These are phyloP conservation scores for Gloeostereum incarnatum DNA, from an alignment of 768 basidiomycete genomes.

Conservation along the genomic window DNA sequence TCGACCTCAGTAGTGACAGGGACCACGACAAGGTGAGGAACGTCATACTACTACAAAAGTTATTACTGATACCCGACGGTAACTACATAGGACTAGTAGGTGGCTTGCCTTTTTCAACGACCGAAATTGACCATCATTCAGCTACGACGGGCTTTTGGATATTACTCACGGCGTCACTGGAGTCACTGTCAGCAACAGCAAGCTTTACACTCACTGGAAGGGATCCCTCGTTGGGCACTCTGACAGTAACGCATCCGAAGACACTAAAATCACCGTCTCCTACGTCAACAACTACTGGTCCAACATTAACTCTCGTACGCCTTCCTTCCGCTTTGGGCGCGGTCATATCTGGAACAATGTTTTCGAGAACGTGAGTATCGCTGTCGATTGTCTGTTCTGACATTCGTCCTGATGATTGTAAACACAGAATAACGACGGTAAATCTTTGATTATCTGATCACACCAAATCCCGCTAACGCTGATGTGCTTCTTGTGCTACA, in stretches of 20 bases:
- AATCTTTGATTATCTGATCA: too few relatives aligned
- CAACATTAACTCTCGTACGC: constrained; percentile 32
- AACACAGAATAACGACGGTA: too few relatives aligned
- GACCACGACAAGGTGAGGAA: constrained; percentile 39
- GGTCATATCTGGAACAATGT: constrained; percentile 39
- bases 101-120: not conserved
- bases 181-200: constrained; percentile 28
- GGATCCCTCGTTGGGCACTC: constrained; percentile 33
- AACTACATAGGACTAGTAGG: constrained; percentile 26
- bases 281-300: constrained; percentile 31
- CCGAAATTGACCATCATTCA: constrained; percentile 7
- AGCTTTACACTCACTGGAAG: constrained; percentile 35
- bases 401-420: too few relatives aligned
- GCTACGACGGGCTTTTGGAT: constrained; percentile 36
- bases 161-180: constrained; percentile 33
- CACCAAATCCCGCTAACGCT: too few relatives aligned
- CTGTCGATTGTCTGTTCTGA: too few relatives aligned
- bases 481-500: too few relatives aligned
- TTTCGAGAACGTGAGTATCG: too few relatives aligned
- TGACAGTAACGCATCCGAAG: constrained; percentile 27
- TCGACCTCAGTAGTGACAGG: constrained; percentile 32
- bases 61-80: too few relatives aligned
- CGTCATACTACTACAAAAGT: too few relatives aligned
- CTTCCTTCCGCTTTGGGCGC: constrained; percentile 35
- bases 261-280: constrained; percentile 31